These are phyloP conservation scores for Dionaea muscipula DNA, from an alignment of 179 eudicot species.

Conservation along the genomic window DNA sequence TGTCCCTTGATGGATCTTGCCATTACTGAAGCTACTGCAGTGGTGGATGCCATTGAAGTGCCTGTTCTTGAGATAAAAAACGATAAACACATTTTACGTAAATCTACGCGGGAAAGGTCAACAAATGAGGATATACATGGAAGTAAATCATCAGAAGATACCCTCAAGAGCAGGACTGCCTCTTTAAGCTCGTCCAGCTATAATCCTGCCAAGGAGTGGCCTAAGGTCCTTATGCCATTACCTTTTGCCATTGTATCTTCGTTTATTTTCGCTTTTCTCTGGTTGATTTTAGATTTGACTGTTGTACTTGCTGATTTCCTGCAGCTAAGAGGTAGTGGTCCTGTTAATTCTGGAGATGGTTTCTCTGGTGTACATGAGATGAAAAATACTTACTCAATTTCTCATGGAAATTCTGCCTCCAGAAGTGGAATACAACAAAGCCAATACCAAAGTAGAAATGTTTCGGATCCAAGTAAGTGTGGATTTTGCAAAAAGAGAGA, in stretches of 20 bases:
- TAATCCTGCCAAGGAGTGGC: constrained; percentile 23
- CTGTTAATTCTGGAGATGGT: constrained; percentile 23
- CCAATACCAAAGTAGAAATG: constrained; percentile 16
- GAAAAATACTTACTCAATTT: constrained; percentile 11
- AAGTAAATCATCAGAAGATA: constrained; percentile 23
- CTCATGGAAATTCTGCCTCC: constrained; percentile 21
- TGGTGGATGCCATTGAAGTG: constrained; percentile 24
- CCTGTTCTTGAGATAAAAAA: constrained; percentile 29
- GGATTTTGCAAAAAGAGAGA: constrained; percentile 12
- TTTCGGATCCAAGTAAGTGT: constrained; percentile 9
- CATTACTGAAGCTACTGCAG: constrained; percentile 16
- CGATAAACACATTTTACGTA: constrained; percentile 37
- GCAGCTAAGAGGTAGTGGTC: constrained; percentile 37
- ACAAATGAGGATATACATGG: constrained; percentile 27
- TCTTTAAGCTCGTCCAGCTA: constrained; percentile 10
- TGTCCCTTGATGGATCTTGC: constrained; percentile 11
- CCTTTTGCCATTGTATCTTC: neutral
- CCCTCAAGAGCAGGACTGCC: constrained; percentile 16
- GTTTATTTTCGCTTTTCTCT: neutral
- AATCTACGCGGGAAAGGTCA: constrained; percentile 26
- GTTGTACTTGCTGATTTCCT: constrained; percentile 8
- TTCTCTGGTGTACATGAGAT: constrained; percentile 17
- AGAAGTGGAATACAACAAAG: constrained; percentile 18
- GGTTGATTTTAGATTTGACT: constrained; percentile 1
- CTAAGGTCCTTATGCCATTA: constrained; percentile 25